phyloP scores from a whole-genome alignment of 169 alveolate species.

The Babesia caballi region DNA sequence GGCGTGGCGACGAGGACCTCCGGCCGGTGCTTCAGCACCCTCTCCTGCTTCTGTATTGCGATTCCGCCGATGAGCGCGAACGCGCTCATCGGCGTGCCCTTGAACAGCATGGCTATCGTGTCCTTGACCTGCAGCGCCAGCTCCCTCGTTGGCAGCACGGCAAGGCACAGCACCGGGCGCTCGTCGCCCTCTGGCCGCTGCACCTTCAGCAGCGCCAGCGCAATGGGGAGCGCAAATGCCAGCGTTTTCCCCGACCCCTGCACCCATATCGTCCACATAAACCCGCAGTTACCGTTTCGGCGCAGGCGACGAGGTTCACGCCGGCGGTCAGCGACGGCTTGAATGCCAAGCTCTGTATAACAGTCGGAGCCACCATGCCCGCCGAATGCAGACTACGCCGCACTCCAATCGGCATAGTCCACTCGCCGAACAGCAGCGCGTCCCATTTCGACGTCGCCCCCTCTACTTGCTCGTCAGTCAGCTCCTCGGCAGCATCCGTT shows the following conservation, averaged over 20 bases:
- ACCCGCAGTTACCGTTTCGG: constrained; percentile 48
- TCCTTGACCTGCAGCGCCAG: constrained; percentile 82
- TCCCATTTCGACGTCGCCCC: constrained; percentile 26
- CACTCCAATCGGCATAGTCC: constrained; percentile 23
- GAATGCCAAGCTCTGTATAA: constrained; percentile 44
- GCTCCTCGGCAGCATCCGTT: background rate
- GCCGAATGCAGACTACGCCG: constrained; percentile 25
- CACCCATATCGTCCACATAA: background rate
- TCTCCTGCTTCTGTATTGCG: constrained; percentile 67
- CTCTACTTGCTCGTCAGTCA: constrained; percentile 5
- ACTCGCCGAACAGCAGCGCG: constrained; percentile 9
- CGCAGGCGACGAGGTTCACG: constrained; percentile 34
- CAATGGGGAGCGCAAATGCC: constrained; percentile 86
- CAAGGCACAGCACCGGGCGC: constrained; percentile 9
- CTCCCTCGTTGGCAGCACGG: constrained; percentile 86
- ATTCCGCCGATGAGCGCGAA: constrained; percentile 81
- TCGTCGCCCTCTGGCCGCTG: background rate
- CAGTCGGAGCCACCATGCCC: constrained; percentile 42
- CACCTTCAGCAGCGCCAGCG: constrained; percentile 25
- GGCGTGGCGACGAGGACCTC: constrained; percentile 75
- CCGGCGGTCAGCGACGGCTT: constrained; percentile 33
- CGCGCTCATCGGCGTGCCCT: constrained; percentile 57
- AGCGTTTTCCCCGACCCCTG: constrained; percentile 90
- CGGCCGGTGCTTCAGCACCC: constrained; percentile 65
- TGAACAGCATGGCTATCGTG: constrained; percentile 64